A percentile compares a stretch with the other conserved stretches of the same genome.
phyloP scores from a whole-genome alignment of 2,329 filamentous ascomycete species.

The Alternaria incomplexa region DNA sequence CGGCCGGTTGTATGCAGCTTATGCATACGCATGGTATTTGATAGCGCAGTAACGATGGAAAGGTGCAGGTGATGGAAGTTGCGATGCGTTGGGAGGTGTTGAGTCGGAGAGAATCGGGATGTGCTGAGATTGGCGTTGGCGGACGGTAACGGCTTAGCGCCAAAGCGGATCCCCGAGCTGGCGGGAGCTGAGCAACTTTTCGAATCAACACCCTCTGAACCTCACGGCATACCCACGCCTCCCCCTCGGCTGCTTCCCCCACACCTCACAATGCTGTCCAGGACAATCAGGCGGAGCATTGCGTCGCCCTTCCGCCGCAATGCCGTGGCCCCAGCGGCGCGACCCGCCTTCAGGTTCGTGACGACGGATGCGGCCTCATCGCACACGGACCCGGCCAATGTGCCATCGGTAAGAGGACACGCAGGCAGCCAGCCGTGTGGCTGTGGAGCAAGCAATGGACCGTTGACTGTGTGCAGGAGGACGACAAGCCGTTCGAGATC shows the following conservation, averaged over 20 bases:
- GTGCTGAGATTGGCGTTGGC: conserved; percentile 12
- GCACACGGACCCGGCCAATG: conserved; percentile 79
- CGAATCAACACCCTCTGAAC: conserved; percentile 25
- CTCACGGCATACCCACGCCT: conserved; percentile 17
- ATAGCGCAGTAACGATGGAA: background rate
- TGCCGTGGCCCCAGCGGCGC: conserved; percentile 42
- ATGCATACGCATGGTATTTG: background rate
- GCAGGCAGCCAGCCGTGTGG: conserved; percentile 1
- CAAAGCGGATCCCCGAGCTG: conserved; percentile 25
- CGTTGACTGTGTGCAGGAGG: conserved; percentile 66
- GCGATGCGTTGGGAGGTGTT: conserved; percentile 2
- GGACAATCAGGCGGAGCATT: conserved; percentile 49
- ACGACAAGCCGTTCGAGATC: conserved; percentile 91
- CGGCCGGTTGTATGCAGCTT: background rate
- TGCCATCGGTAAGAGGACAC: conserved; percentile 64
- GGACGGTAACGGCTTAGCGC: conserved; percentile 17
- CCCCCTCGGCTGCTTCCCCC: conserved; percentile 23
- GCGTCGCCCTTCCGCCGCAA: conserved; percentile 49
- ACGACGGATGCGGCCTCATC: conserved; percentile 95
- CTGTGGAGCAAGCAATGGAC: conserved; percentile 2
- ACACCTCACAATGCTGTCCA: conserved; percentile 47
- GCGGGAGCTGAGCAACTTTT: conserved; percentile 28
- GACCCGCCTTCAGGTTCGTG: conserved; percentile 67
- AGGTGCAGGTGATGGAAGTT: background rate
- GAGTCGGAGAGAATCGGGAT: conserved; percentile 16